phyloP scores from a whole-genome alignment of 2,329 filamentous ascomycete species.

The Beauveria rudraprayagi region DNA sequence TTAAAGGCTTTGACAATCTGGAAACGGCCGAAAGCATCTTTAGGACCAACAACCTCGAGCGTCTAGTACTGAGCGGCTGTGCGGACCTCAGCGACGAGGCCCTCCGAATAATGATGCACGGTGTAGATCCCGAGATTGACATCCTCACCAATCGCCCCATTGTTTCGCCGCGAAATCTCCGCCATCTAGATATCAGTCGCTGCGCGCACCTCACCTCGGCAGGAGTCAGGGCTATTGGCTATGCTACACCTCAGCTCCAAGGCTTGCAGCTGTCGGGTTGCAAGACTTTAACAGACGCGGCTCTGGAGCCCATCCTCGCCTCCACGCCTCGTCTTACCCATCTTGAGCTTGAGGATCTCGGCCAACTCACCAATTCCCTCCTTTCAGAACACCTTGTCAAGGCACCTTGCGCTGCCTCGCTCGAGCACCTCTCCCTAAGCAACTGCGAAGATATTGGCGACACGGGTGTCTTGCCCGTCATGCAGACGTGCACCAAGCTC shows the following conservation, averaged over 20 bases:
- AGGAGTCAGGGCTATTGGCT: constrained; percentile 62
- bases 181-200: constrained; percentile 77
- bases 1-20: constrained; percentile 68
- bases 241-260: constrained; percentile 71
- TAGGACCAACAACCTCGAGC: constrained; percentile 70
- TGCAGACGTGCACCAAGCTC: constrained; percentile 66
- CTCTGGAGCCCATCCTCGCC: constrained; percentile 63
- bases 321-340: constrained; percentile 73
- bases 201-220: constrained; percentile 66
- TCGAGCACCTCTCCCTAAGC: constrained; percentile 79
- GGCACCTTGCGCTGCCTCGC: constrained; percentile 60
- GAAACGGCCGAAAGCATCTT: constrained; percentile 70
- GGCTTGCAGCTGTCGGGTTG: constrained; percentile 79
- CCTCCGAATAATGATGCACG: constrained; percentile 67
- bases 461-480: constrained; percentile 69
- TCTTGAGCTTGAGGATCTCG: constrained; percentile 82
- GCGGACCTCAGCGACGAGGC: constrained; percentile 68
- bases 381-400: constrained; percentile 66
- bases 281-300: constrained; percentile 61
- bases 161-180: constrained; percentile 68
- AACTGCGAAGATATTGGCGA: constrained; percentile 86
- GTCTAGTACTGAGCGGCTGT: constrained; percentile 75
- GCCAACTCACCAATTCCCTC: constrained; percentile 65
- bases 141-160: constrained; percentile 68
- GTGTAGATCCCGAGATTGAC: constrained; percentile 69